Base-by-base conservation (phyloP, 805 yeast genomes). In the Nakazawaea wickerhamii region DNA sequence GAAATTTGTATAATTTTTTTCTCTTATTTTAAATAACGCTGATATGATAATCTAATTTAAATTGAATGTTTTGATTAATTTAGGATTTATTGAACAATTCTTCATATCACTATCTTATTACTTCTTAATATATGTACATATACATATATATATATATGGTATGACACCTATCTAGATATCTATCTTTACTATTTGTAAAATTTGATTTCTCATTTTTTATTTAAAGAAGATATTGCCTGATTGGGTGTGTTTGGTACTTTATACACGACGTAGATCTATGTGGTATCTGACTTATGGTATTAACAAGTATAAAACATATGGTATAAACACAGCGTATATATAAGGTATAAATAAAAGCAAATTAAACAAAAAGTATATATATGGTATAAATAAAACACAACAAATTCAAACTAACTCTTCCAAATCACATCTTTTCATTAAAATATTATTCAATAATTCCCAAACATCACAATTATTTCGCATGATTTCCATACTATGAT, bases 371-470 rank as follows among this genome's bases (percentile, higher is more conserved):
- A 33, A 30, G 10, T 19, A 23, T 22, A 14, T 32, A 14, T 18
- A 3, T 26, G 15, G 22, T 30, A 34, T 21, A 25, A 17, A 8
- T 39, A 40, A 18, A 25, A 30, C 11, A 21, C 37, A 13, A 34
- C 14, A 7, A 15, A n/a, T 15, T 15, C 22, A 8, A 4, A 10
- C 25, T 25, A 31, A 5, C 26, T 51, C 51, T 6, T 59, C 60
- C 15, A 66, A 36, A 1, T 50, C 28, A 14, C 51, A 49, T 39
- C 70, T 50, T 3, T 59, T 53, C 1, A 50, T 27, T 0, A 68
- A 28, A 11, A 68, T 63, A 52, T 47, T 48, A 10, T 50, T 46
- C 15, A 68, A 49, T 14, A 67, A 20, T 1, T 44, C 20, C 18
- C 31, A 37, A 1, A 55, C 53, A 5, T 38, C 40, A 1, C 46